These are phyloP conservation scores for Macrolepiota albuminosa DNA, from an alignment of 768 basidiomycete species.

Conservation along the genomic window DNA sequence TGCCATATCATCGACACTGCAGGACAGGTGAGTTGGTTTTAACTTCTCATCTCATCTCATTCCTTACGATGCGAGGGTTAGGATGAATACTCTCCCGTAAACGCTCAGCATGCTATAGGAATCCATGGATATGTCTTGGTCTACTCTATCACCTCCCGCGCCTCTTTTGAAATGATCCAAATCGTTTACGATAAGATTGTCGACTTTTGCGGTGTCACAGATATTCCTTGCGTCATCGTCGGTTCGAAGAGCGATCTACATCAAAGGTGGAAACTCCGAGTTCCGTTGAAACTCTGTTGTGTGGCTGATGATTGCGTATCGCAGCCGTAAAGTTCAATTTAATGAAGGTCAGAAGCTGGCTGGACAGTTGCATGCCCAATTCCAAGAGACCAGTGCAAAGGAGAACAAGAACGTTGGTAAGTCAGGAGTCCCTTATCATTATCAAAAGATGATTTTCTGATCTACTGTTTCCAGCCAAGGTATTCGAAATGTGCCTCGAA, in stretches of 20 bases:
- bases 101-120: conserved; percentile 91
- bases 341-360: conserved; percentile 77
- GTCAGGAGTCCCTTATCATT: conserved; percentile 27
- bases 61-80: conserved; percentile 20
- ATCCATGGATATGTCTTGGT: conserved; percentile 97
- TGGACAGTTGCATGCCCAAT: conserved; percentile 65
- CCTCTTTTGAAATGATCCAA: conserved; percentile 93
- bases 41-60: neutral
- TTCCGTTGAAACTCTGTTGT: conserved; percentile 11
- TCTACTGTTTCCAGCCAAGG: conserved; percentile 48
- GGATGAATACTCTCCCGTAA: conserved; percentile 96
- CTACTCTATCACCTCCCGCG: conserved; percentile 85
- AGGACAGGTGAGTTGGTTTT: conserved; percentile 66
- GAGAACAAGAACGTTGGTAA: conserved; percentile 81
- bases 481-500: conserved; percentile 78
- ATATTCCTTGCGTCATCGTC: conserved; percentile 91
- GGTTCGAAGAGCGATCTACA: conserved; percentile 88
- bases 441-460: neutral
- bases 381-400: conserved; percentile 88
- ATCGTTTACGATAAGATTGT: conserved; percentile 96
- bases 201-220: conserved; percentile 81
- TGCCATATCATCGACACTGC: conserved; percentile 99
- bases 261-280: conserved; percentile 49
- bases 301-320: conserved; percentile 16
- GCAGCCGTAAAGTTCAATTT: conserved; percentile 66